Percentiles rank a stretch among this genome's conserved stretches.
These are phyloP conservation scores for Pseudogymnoascus sp. DNA, from an alignment of 2,329 filamentous ascomycete genomes.

Conservation along the genomic window DNA sequence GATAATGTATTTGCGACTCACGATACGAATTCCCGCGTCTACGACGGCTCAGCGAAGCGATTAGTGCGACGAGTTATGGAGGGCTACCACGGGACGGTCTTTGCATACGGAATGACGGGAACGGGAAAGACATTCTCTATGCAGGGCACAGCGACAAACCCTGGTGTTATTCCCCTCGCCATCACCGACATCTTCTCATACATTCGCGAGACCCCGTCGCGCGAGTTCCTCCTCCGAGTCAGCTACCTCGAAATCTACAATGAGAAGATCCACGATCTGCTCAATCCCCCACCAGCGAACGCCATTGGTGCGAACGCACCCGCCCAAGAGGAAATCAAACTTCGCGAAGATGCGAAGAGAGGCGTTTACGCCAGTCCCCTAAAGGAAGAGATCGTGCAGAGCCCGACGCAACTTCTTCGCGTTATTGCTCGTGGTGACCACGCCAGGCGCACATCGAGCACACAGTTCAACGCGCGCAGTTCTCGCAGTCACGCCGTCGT, in stretches of 20 bases:
- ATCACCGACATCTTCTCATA: slow-evolving; percentile 99
- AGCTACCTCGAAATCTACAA: slow-evolving; percentile 99
- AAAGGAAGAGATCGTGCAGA: slow-evolving; percentile 98
- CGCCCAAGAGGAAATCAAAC: slow-evolving; percentile 86
- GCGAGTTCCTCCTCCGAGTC: slow-evolving; percentile 89
- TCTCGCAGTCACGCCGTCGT: slow-evolving; percentile 97
- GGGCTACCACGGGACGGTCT: slow-evolving; percentile 96
- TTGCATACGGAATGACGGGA: slow-evolving; percentile 98
- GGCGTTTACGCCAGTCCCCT: slow-evolving; percentile 93
- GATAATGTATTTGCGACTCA: slow-evolving; percentile 95
- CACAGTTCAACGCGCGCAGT: slow-evolving; percentile 93
- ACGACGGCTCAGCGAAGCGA: slow-evolving; percentile 88
- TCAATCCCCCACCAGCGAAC: slow-evolving; percentile 62
- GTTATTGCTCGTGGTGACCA: slow-evolving; percentile 94
- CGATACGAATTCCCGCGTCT: slow-evolving; percentile 90
- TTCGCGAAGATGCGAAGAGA: slow-evolving; percentile 91
- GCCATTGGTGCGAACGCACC: slow-evolving; percentile 45
- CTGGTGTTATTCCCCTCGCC: slow-evolving; percentile 91
- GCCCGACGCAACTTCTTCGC: slow-evolving; percentile 85
- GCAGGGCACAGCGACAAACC: slow-evolving; percentile 93
- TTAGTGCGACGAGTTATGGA: slow-evolving; percentile 97
- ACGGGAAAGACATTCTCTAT: slow-evolving; percentile 99
- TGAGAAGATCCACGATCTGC: slow-evolving; percentile 88
- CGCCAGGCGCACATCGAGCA: slow-evolving; percentile 82
- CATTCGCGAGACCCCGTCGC: slow-evolving; percentile 89